Evolutionary conservation across 2,329 filamentous ascomycete genomes (phyloP), one percentile per base, ranked within the genome.

Genomic region (Phaeoacremonium minimum): DNA sequence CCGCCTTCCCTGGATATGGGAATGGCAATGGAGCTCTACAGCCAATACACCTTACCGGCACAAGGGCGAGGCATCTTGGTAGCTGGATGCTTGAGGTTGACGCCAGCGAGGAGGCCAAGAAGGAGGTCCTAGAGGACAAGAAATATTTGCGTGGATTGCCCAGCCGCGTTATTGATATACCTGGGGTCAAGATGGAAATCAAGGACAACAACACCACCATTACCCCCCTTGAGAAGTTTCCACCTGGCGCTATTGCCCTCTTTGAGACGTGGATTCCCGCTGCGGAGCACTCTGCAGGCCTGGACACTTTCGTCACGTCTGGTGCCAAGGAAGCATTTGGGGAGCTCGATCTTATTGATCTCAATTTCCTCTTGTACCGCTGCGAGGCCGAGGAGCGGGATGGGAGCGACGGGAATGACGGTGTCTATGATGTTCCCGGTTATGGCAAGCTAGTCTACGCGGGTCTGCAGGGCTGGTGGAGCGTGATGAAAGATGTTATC

Each of bases 391-490:
- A 98, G 59, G 94, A 80, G 60, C 77, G 79, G 32, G 88, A 93
- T 48, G 79, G 77, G 6, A 95, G 85, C 45, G 75, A 74, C 35
- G 87, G 88, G 4, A 74, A 77, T 41, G 87, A 96, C 56, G 91
- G 93, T n/a, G 82, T 83, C 7, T 98, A 97, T 63, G 77, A 82
- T 35, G 84, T 98, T 45, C 93, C 93, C 2, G 82, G 83, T 2
- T 71, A 89, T 53, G 91, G 90, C 3, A 80, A 85, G 41, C 74
- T 96, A 29, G 87, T 96, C 3, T 98, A 97, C 59, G 91, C 91
- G 42, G 93, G 93, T 42, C 73, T 98, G n/a, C 93, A 98, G 59
- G 94, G 94, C 26, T 98, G 93, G 91, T 95, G 91, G 89, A 96
- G 89, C 56, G 70, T 95, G 1, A 67, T 98, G 29, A 83, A 88